Percentiles rank a stretch among this genome's conserved stretches.
These are phyloP conservation scores for Hordeum marinum DNA, from an alignment of 176 grass and related monocot species.

Conservation along the genomic window DNA sequence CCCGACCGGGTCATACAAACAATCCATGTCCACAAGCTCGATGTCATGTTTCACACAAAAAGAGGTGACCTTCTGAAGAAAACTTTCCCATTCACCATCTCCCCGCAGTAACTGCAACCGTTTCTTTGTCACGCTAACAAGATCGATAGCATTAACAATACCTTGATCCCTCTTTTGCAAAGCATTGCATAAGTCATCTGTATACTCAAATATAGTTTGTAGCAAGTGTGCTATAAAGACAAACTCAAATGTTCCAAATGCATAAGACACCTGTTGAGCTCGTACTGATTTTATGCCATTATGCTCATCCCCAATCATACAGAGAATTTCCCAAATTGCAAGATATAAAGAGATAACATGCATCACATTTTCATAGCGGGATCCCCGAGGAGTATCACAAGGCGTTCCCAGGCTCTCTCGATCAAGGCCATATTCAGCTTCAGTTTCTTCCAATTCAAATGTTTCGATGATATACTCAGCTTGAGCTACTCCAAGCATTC, in stretches of 20 bases:
- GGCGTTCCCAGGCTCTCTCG: not conserved
- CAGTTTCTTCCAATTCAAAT: not conserved
- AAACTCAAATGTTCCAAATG: not conserved
- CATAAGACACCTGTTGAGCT: not conserved
- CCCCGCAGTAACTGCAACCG: not conserved
- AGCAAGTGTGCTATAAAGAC: slow-evolving; percentile 1
- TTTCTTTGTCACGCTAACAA: not conserved
- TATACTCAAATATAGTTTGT: slow-evolving; percentile 2
- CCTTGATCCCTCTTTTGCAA: not conserved
- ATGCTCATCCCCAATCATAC: not conserved
- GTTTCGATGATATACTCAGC: not conserved
- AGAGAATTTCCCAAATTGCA: not conserved
- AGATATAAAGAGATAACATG: not conserved
- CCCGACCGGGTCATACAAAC: not conserved
- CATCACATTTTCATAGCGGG: slow-evolving; percentile 5
- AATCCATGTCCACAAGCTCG: not conserved
- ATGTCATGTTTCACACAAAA: not conserved
- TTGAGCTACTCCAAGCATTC: not conserved
- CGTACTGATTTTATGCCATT: not conserved
- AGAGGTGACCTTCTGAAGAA: slow-evolving; percentile 1
- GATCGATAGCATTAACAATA: not conserved
- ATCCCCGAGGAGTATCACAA: not conserved
- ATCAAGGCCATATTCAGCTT: not conserved
- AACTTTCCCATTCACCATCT: not conserved
- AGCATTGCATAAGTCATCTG: not conserved